Conservation (phyloP, 768 basidiomycete genomes). For the Kondoa malvinella region DNA sequence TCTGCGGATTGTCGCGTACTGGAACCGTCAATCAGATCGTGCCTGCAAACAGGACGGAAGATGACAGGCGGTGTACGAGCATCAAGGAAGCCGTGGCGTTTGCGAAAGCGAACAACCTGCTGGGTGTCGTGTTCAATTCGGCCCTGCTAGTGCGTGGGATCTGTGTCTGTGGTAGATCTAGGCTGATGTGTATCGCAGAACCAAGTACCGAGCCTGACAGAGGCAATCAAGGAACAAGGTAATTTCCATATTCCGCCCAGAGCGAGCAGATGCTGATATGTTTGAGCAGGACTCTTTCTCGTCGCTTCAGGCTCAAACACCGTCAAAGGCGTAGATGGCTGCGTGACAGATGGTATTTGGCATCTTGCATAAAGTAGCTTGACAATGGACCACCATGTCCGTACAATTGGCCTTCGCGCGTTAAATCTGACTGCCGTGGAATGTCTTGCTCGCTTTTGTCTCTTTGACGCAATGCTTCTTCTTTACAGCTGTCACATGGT, state of each 20-base stretch:
- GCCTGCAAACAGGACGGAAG: constrained; percentile 31
- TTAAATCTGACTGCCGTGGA: too few species aligned
- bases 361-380: neutral
- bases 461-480: too few species aligned
- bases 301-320: neutral
- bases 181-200: too few species aligned
- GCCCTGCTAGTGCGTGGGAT: constrained; percentile 53
- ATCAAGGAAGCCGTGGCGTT: constrained; percentile 85
- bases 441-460: too few species aligned
- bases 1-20: constrained; percentile 49
- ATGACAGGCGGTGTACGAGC: constrained; percentile 42
- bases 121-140: constrained; percentile 79
- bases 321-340: neutral
- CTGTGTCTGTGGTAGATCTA: neutral
- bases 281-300: neutral
- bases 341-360: neutral
- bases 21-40: constrained; percentile 23
- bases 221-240: constrained; percentile 3
- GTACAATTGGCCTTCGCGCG: too few species aligned
- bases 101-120: constrained; percentile 73
- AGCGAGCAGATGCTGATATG: neutral
- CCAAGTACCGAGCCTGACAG: constrained; percentile 3
- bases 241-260: neutral
- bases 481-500: too few species aligned
- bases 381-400: too few species aligned